Percentiles rank a stretch among this genome's conserved stretches.
These are phyloP conservation scores for Apiotrichum laibachii DNA, from an alignment of 1,284 basidiomycete genomes.

Conservation along the genomic window DNA sequence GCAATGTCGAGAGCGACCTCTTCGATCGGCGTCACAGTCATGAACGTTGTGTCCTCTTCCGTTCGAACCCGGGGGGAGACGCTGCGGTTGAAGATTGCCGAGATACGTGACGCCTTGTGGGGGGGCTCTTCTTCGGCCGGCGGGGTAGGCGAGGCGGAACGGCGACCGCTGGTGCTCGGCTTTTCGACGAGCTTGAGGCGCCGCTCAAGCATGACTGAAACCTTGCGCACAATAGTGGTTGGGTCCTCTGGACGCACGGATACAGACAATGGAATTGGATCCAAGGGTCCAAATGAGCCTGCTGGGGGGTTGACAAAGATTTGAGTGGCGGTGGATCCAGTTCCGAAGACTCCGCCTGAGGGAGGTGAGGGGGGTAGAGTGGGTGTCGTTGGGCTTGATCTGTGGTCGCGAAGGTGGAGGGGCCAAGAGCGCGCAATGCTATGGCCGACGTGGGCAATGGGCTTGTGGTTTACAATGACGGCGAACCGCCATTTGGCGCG, in stretches of 20 bases:
- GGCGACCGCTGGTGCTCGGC: neutral
- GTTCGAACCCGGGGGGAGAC: neutral
- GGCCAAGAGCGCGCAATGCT: conserved; percentile 30
- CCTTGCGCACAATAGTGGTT: conserved; percentile 26
- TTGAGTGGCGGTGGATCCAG: conserved; percentile 21
- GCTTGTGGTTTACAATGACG: conserved; percentile 37
- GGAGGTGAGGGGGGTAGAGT: conserved; percentile 30
- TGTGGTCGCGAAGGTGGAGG: conserved; percentile 34
- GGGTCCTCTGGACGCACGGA: conserved; percentile 32
- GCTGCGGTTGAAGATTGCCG: conserved; percentile 6
- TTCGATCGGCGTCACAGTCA: conserved; percentile 11
- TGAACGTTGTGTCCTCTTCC: neutral
- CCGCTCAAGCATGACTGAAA: conserved; percentile 33
- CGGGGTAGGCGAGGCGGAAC: conserved; percentile 1
- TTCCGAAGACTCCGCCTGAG: conserved; percentile 21
- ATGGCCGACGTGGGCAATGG: conserved; percentile 39
- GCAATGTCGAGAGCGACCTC: conserved; percentile 25
- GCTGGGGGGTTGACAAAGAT: conserved; percentile 30
- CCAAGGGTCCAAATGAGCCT: conserved; percentile 36
- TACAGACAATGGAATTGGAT: conserved; percentile 28
- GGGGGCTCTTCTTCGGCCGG: neutral
- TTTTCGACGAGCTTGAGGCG: conserved; percentile 21
- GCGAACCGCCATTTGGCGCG: conserved; percentile 42
- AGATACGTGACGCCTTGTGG: conserved; percentile 7
- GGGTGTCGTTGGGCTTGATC: conserved; percentile 8